A percentile compares a stretch with the other conserved stretches of the same genome.
Conservation (phyloP, 768 basidiomycete species). For the Boletus sp. region DNA sequence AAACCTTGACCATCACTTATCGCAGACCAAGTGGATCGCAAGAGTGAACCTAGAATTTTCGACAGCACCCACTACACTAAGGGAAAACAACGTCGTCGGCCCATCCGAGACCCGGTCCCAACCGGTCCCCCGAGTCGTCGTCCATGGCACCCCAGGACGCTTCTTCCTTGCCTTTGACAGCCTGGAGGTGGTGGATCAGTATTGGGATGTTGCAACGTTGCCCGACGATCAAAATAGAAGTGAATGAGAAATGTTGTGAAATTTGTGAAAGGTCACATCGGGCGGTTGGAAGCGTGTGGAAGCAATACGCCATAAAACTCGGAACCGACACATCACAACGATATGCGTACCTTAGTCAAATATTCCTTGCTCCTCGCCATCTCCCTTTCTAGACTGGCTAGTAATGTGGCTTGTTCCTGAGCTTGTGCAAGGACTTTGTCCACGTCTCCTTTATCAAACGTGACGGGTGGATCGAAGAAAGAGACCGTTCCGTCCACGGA, state of each 20-base stretch:
- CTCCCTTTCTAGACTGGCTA: slow-evolving; percentile 26
- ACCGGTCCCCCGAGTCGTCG: slow-evolving; percentile 27
- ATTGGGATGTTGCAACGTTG: not conserved
- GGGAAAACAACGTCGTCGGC: slow-evolving; percentile 27
- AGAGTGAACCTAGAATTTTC: not conserved
- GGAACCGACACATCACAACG: not conserved
- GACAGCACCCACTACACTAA: slow-evolving; percentile 2
- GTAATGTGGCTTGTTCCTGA: slow-evolving; percentile 43
- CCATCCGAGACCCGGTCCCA: slow-evolving; percentile 22
- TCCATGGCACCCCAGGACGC: slow-evolving; percentile 25
- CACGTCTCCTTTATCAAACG: slow-evolving; percentile 58
- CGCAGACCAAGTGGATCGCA: not conserved
- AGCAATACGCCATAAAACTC: not conserved
- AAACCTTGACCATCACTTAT: not conserved
- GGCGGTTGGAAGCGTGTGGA: not conserved
- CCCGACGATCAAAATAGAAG: not conserved
- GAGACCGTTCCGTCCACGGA: slow-evolving; percentile 70
- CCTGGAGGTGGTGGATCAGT: slow-evolving; percentile 14
- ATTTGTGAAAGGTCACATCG: not conserved
- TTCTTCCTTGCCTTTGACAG: slow-evolving; percentile 32
- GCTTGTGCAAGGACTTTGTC: slow-evolving; percentile 54
- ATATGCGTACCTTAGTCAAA: slow-evolving; percentile 56
- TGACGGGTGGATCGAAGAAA: slow-evolving; percentile 63
- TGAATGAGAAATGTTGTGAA: not conserved
- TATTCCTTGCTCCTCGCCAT: slow-evolving; percentile 69